Evolutionary conservation across 1,284 basidiomycete genomes (phyloP).

Genomic region (Ustilago lituana): DNA sequence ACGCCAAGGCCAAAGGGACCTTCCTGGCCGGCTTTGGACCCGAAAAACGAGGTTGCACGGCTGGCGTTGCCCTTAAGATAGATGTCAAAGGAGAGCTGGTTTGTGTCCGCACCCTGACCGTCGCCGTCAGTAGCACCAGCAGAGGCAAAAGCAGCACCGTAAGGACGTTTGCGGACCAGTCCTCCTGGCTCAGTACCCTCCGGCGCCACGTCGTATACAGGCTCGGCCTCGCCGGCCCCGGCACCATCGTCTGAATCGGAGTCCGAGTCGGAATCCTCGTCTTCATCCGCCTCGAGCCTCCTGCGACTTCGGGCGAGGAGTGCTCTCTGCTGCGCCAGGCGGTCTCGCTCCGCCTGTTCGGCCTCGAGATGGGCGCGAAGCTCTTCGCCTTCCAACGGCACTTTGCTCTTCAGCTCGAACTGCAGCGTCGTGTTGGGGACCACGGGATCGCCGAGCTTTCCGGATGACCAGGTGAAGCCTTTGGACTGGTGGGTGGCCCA

Average conservation of each 20-base stretch:
- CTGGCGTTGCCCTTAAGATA: conserved; percentile 93
- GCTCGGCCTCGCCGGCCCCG: conserved; percentile 73
- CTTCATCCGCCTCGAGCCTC: conserved; percentile 81
- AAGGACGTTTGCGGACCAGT: conserved; percentile 26
- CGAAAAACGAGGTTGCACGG: conserved; percentile 82
- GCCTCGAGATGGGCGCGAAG: conserved; percentile 82
- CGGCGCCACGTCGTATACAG: conserved; percentile 39
- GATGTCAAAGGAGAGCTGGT: conserved; percentile 87
- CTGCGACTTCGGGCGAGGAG: conserved; percentile 79
- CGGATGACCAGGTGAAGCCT: conserved; percentile 81
- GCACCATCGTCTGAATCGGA: conserved; percentile 73
- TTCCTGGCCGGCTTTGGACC: conserved; percentile 64
- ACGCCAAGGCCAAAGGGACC: conserved; percentile 72
- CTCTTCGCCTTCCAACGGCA: conserved; percentile 74
- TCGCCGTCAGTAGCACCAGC: conserved; percentile 70
- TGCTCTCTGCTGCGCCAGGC: conserved; percentile 85
- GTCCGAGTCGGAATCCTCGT: conserved; percentile 63
- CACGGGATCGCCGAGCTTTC: conserved; percentile 83
- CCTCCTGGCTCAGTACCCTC: conserved; percentile 16
- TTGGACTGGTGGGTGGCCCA: conserved; percentile 86
- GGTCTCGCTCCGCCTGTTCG: conserved; percentile 83
- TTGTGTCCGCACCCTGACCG: conserved; percentile 70
- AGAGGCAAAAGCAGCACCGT: conserved; percentile 30
- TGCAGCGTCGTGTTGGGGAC: conserved; percentile 22
- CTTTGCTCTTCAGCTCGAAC: conserved; percentile 82